phyloP scores from a whole-genome alignment of 345 rosid genomes.

The Eucalyptus paniculata region DNA sequence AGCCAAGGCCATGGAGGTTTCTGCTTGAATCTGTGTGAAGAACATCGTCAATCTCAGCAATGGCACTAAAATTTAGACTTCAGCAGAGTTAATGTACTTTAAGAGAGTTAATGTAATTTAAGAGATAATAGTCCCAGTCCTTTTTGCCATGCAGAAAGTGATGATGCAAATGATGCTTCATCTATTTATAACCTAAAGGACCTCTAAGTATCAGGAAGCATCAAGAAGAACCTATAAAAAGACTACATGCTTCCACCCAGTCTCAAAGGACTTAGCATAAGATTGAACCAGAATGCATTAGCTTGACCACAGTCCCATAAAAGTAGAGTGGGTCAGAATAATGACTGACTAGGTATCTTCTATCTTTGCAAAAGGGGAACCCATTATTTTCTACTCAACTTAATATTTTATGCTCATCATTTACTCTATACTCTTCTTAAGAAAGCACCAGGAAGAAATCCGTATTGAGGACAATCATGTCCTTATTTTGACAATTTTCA shows the following conservation, averaged over 20 bases:
- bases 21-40: constrained; percentile 59
- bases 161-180: background rate
- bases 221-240: background rate
- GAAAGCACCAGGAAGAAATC: background rate
- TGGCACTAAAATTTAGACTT: background rate
- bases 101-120: background rate
- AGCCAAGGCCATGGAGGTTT: constrained; percentile 78
- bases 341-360: background rate
- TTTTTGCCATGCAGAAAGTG: background rate
- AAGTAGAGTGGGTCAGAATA: background rate
- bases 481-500: background rate
- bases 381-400: background rate
- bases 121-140: background rate
- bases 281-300: background rate
- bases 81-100: background rate
- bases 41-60: background rate
- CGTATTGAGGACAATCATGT: background rate
- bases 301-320: background rate
- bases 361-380: background rate
- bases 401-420: background rate
- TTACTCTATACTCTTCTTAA: background rate
- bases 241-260: background rate
- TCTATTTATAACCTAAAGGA: background rate
- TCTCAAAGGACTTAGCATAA: background rate
- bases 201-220: background rate